Conservation (phyloP, 495 filamentous ascomycete species). For the Podospora australis region DNA sequence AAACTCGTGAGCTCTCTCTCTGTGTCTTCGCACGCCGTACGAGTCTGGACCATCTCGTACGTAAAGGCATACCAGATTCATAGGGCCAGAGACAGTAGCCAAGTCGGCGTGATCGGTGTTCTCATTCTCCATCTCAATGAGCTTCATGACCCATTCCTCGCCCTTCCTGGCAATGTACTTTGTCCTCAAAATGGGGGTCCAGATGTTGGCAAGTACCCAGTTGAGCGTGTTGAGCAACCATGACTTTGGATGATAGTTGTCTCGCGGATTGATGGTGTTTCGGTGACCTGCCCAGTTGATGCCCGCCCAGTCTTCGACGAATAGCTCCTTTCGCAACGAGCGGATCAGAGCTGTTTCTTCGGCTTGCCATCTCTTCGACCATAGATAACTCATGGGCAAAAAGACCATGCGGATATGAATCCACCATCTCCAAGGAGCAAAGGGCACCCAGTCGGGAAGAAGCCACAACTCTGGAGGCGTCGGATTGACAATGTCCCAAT, state of each 20-base stretch:
- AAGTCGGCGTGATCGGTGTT: slow-evolving; percentile 86
- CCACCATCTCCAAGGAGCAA: slow-evolving; percentile 98
- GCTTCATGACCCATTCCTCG: slow-evolving; percentile 61
- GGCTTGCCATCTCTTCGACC: slow-evolving; percentile 67
- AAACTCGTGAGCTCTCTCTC: slow-evolving; percentile 75
- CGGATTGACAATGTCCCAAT: slow-evolving; percentile 92
- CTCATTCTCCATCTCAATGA: slow-evolving; percentile 80
- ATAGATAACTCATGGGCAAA: slow-evolving; percentile 85
- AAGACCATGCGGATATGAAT: slow-evolving; percentile 94
- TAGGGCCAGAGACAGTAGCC: slow-evolving; percentile 80
- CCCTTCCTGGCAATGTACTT: slow-evolving; percentile 53
- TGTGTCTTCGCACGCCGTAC: slow-evolving; percentile 67
- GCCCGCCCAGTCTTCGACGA: slow-evolving; percentile 67
- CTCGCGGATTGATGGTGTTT: slow-evolving; percentile 69
- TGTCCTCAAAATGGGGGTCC: slow-evolving; percentile 65
- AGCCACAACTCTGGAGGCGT: slow-evolving; percentile 92
- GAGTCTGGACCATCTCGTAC: slow-evolving; percentile 75
- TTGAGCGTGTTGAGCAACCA: slow-evolving; percentile 73
- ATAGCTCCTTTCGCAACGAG: slow-evolving; percentile 74
- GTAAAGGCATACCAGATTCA: slow-evolving; percentile 82
- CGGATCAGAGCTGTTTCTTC: slow-evolving; percentile 65
- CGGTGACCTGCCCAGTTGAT: slow-evolving; percentile 73
- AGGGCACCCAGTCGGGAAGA: slow-evolving; percentile 89
- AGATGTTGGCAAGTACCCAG: slow-evolving; percentile 67
- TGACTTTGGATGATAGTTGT: slow-evolving; percentile 92